Conservation (phyloP, 306 rosid species). For the Acacia confusa region DNA sequence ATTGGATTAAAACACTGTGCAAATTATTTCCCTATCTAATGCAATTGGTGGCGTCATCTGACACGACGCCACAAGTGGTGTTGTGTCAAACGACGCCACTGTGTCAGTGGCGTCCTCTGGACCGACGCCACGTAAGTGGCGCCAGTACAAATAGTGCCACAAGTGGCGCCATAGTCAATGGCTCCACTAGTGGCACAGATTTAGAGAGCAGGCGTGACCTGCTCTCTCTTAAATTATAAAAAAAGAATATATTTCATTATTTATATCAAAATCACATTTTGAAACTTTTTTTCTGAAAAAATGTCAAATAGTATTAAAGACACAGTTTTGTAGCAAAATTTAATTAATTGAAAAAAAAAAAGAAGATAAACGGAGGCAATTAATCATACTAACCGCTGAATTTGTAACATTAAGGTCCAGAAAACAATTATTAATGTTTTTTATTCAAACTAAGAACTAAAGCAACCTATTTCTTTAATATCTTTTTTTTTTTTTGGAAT, state of each 20-base stretch:
- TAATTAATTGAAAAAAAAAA: neutral
- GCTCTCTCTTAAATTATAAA: too few relatives aligned
- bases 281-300: neutral
- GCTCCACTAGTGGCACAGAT: too few relatives aligned
- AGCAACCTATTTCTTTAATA: neutral
- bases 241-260: neutral
- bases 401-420: neutral
- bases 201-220: too few relatives aligned
- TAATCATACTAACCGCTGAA: neutral
- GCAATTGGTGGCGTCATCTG: too few relatives aligned
- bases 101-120: too few relatives aligned
- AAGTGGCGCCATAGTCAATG: too few relatives aligned
- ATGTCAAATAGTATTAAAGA: neutral
- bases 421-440: neutral
- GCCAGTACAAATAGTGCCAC: too few relatives aligned
- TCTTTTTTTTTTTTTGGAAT: neutral
- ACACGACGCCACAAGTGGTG: too few relatives aligned
- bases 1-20: too few relatives aligned
- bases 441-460: neutral
- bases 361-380: neutral
- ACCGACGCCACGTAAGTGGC: too few relatives aligned
- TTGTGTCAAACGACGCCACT: too few relatives aligned
- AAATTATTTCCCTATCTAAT: too few relatives aligned
- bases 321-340: neutral
- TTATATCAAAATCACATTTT: neutral